Evolutionary conservation across 2,329 filamentous ascomycete species (phyloP).

Genomic region (Myriangium duriaei): DNA sequence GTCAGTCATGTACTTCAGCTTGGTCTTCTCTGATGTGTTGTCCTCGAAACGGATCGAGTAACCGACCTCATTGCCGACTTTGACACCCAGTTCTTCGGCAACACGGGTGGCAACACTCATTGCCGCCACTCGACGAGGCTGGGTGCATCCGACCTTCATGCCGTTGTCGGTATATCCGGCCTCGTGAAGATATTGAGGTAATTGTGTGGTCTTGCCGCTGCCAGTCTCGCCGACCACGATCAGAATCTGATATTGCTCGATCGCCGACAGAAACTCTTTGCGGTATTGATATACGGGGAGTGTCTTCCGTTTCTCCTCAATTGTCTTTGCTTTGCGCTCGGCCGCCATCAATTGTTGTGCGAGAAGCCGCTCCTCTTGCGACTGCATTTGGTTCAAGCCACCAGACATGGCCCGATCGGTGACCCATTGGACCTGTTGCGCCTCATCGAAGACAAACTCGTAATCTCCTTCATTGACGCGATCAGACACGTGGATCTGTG

Average conservation of each 20-base stretch:
- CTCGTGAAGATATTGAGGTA: constrained; percentile 88
- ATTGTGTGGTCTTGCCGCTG: constrained; percentile 87
- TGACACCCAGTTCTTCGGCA: constrained; percentile 82
- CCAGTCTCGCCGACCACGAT: constrained; percentile 94
- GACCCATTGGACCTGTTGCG: constrained; percentile 76
- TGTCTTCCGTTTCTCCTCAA: constrained; percentile 82
- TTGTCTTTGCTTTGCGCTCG: constrained; percentile 74
- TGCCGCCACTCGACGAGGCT: constrained; percentile 86
- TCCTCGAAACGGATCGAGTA: constrained; percentile 95
- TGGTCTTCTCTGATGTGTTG: constrained; percentile 77
- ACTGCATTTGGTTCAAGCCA: constrained; percentile 53
- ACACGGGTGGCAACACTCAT: constrained; percentile 98
- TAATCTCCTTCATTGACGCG: constrained; percentile 72
- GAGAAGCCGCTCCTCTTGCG: constrained; percentile 65
- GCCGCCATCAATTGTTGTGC: constrained; percentile 76
- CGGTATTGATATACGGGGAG: constrained; percentile 83
- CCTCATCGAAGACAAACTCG: constrained; percentile 83
- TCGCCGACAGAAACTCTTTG: constrained; percentile 71
- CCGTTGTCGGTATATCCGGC: constrained; percentile 77
- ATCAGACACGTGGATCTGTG: constrained; percentile 66
- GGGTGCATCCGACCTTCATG: constrained; percentile 81
- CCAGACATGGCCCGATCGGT: constrained; percentile 61
- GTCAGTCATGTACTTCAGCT: constrained; percentile 94
- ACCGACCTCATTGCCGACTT: constrained; percentile 82
- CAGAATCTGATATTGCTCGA: constrained; percentile 74